phyloP scores from a whole-genome alignment of 2,329 filamentous ascomycete genomes.

The Verticillium isaacii region DNA sequence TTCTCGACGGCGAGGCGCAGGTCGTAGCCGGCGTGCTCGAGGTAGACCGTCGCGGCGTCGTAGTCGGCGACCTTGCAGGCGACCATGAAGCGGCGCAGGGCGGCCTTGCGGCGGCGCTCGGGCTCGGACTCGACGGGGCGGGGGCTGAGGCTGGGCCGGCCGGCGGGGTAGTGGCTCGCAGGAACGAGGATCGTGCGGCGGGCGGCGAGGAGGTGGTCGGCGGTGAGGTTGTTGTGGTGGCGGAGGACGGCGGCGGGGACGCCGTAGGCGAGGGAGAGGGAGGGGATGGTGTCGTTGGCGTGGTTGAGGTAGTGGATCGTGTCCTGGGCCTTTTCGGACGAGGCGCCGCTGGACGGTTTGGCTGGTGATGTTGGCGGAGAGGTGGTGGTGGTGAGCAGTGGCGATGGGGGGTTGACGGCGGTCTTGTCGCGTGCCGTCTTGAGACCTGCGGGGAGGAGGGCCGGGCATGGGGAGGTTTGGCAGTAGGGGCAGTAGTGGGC shows the following conservation, averaged over 20 bases:
- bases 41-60: conserved; percentile 69
- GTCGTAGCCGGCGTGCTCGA: conserved; percentile 65
- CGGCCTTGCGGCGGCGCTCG: conserved; percentile 65
- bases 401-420: conserved; percentile 64
- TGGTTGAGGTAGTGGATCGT: conserved; percentile 72
- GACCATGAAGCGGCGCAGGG: conserved; percentile 74
- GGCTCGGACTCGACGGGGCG: conserved; percentile 69
- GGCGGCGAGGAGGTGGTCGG: conserved; percentile 66
- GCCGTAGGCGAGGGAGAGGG: conserved; percentile 66
- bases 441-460: conserved; percentile 54
- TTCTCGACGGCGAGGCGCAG: conserved; percentile 58
- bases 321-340: conserved; percentile 41
- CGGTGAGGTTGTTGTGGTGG: conserved; percentile 63
- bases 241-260: conserved; percentile 61
- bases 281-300: conserved; percentile 60
- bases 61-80: conserved; percentile 73
- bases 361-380: conserved; percentile 24
- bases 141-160: conserved; percentile 61
- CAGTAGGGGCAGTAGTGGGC: conserved; percentile 68
- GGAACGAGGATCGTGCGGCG: conserved; percentile 69
- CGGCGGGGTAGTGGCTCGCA: conserved; percentile 62
- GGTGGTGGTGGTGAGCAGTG: conserved; percentile 20
- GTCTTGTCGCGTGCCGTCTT: conserved; percentile 52
- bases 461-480: conserved; percentile 62
- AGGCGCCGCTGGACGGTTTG: conserved; percentile 21